These are phyloP conservation scores for Cicer judaicum DNA, from an alignment of 306 rosid genomes.

Conservation along the genomic window DNA sequence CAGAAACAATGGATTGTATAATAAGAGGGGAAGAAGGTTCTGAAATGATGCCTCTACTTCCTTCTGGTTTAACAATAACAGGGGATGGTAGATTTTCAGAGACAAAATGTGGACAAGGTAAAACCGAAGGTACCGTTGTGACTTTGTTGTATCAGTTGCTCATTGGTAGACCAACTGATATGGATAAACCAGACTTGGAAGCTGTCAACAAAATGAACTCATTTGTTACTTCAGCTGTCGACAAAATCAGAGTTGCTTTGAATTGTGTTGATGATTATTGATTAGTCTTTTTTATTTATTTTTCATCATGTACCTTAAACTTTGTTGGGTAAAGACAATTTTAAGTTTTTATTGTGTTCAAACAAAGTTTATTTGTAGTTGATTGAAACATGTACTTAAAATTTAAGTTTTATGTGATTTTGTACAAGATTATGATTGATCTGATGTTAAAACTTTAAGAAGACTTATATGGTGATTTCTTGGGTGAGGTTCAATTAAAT, in stretches of 20 bases:
- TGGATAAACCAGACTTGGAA: constrained; percentile 42
- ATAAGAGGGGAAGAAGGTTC: constrained; percentile 54
- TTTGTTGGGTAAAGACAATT: not conserved
- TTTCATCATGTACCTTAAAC: not conserved
- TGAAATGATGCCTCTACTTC: constrained; percentile 53
- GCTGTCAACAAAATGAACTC: constrained; percentile 51
- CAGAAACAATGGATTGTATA: constrained; percentile 36
- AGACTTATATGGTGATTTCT: no score
- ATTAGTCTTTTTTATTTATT: constrained; percentile 19
- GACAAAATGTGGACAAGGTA: not conserved
- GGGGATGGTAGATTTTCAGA: constrained; percentile 46
- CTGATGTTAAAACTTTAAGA: no score
- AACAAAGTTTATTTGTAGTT: no score
- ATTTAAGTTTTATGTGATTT: no score
- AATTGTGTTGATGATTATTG: constrained; percentile 44
- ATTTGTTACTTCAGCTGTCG: constrained; percentile 48
- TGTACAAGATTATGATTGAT: no score
- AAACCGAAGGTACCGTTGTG: constrained; percentile 54
- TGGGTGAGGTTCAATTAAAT: no score
- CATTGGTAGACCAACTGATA: constrained; percentile 15
- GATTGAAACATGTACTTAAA: no score
- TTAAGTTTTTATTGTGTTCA: not conserved
- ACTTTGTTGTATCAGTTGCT: constrained; percentile 62
- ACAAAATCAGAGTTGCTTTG: constrained; percentile 58
- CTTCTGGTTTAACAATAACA: constrained; percentile 67